These are phyloP conservation scores for Trichosporon sp. DNA, from an alignment of 1,284 basidiomycete species.

Conservation along the genomic window DNA sequence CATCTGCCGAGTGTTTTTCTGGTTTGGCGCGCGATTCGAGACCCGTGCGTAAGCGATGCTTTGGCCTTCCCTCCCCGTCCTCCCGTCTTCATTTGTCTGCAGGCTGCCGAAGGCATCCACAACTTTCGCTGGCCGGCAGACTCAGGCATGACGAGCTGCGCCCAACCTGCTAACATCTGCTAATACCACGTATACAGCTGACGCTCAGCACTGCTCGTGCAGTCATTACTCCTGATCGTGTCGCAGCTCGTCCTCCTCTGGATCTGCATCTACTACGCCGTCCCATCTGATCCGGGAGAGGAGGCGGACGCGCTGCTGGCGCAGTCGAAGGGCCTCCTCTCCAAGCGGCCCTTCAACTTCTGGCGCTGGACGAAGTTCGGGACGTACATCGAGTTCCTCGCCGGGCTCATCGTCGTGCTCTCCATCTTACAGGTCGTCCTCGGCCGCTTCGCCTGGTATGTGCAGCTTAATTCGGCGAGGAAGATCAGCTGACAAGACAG, in stretches of 20 bases:
- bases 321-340: not conserved
- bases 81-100: too few species aligned
- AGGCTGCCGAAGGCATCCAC: too few species aligned
- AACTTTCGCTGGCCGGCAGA: too few species aligned
- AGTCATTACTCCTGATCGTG: constrained; percentile 59
- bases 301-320: not conserved
- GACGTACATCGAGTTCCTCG: constrained; percentile 60
- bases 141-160: too few species aligned
- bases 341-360: constrained; percentile 52
- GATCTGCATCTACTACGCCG: constrained; percentile 58
- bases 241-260: constrained; percentile 60
- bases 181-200: too few species aligned
- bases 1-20: constrained; percentile 58
- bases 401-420: constrained; percentile 56
- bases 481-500: constrained; percentile 30
- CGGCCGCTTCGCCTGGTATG: constrained; percentile 51
- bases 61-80: constrained; percentile 19
- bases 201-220: constrained; percentile 55
- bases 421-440: constrained; percentile 48
- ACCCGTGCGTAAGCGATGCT: constrained; percentile 42
- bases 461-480: too few species aligned
- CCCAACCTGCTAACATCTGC: too few species aligned
- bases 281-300: constrained; percentile 18
- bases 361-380: constrained; percentile 59
- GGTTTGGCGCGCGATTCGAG: constrained; percentile 60